A percentile compares a stretch with the other conserved stretches of the same genome.
Conservation (phyloP, 148 eudicot species). For the Chenopodium album region DNA sequence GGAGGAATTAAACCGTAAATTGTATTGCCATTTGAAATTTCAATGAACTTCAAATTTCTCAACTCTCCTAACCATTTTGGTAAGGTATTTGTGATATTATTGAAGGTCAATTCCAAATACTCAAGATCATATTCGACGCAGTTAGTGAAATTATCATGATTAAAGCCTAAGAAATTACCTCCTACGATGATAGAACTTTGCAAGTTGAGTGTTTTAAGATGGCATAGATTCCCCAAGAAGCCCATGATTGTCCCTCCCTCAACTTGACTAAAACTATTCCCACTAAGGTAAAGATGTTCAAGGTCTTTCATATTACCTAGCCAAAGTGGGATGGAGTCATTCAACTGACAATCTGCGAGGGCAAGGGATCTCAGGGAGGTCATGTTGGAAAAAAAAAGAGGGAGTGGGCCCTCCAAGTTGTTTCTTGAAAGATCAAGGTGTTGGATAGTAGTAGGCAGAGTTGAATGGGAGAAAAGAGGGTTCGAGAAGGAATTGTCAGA, state of each 20-base stretch:
- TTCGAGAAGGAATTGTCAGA: too few relatives aligned
- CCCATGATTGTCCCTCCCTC: slow-evolving; percentile 32
- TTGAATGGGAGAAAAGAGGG: slow-evolving; percentile 1
- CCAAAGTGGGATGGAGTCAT: slow-evolving; percentile 22
- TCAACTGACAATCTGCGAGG: slow-evolving; percentile 16
- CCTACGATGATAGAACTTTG: neutral
- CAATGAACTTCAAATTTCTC: neutral
- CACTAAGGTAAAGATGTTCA: slow-evolving; percentile 1
- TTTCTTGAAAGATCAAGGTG: slow-evolving; percentile 26
- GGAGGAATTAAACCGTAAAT: slow-evolving; percentile 19
- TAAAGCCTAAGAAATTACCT: neutral
- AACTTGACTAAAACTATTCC: neutral
- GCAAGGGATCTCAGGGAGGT: slow-evolving; percentile 22
- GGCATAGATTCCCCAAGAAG: slow-evolving; percentile 16
- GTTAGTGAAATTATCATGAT: slow-evolving; percentile 7
- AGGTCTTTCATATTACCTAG: neutral
- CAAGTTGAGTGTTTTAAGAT: slow-evolving; percentile 12
- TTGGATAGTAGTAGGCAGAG: neutral
- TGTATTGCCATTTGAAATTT: neutral
- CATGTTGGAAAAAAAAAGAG: neutral
- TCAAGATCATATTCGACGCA: slow-evolving; percentile 13
- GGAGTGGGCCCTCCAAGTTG: slow-evolving; percentile 3
- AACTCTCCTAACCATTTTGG: slow-evolving; percentile 21
- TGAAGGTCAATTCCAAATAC: neutral
- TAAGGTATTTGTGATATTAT: neutral